Conservation (phyloP, 768 basidiomycete species). For the Lepiota venenata region DNA sequence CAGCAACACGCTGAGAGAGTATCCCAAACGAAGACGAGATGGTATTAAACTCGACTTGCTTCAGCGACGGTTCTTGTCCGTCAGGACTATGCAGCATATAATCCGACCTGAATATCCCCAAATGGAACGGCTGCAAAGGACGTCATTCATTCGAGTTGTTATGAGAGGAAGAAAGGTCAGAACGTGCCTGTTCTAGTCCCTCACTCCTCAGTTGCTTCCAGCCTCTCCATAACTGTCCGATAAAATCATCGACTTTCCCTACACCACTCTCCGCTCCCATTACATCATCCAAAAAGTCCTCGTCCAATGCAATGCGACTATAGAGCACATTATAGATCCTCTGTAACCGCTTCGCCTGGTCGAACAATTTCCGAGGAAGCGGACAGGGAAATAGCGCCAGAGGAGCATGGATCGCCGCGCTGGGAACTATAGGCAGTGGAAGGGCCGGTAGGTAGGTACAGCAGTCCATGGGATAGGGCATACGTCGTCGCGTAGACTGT, state of each 20-base stretch:
- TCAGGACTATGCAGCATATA: constrained; percentile 74
- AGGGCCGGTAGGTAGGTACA: constrained; percentile 68
- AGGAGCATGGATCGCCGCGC: constrained; percentile 87
- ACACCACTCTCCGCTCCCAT: constrained; percentile 81
- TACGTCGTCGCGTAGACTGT: constrained; percentile 72
- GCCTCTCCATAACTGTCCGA: constrained; percentile 79
- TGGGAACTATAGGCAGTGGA: constrained; percentile 47
- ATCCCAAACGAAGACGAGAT: constrained; percentile 90
- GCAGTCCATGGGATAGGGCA: constrained; percentile 79
- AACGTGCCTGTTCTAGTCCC: constrained; percentile 43
- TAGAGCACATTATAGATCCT: constrained; percentile 83
- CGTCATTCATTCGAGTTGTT: background rate
- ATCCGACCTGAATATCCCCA: constrained; percentile 93
- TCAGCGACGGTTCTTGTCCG: constrained; percentile 45
- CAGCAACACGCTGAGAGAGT: constrained; percentile 62
- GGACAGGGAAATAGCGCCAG: constrained; percentile 86
- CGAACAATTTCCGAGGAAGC: constrained; percentile 71
- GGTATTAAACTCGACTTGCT: constrained; percentile 98
- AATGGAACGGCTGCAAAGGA: constrained; percentile 62
- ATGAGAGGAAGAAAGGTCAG: background rate
- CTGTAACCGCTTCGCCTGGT: constrained; percentile 65
- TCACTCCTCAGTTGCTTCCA: constrained; percentile 77
- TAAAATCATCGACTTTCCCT: constrained; percentile 82
- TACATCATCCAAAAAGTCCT: constrained; percentile 73
- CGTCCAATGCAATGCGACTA: constrained; percentile 76